Percentiles rank a stretch among this genome's conserved stretches.
These are phyloP conservation scores for Lodderomyces parapsilosis DNA, from an alignment of 1,139 yeast species.

Conservation along the genomic window DNA sequence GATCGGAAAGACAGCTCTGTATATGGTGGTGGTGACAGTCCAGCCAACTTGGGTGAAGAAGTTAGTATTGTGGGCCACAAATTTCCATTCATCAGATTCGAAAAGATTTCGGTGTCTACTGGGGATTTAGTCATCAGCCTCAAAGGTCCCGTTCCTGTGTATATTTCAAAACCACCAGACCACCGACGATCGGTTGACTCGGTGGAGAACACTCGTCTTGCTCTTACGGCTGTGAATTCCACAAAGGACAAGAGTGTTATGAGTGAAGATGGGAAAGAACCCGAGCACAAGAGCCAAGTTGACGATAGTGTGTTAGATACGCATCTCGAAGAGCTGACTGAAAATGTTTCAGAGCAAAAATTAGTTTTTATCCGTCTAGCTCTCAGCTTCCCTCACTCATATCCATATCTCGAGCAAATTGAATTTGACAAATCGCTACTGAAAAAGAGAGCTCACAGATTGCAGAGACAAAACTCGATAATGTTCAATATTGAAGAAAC, in stretches of 20 bases:
- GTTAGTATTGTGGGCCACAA: constrained; percentile 87
- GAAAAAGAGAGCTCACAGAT: constrained; percentile 21
- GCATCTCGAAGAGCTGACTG: constrained; percentile 12
- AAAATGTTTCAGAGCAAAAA: constrained; percentile 39
- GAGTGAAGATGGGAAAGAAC: constrained; percentile 10
- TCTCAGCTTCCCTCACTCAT: constrained; percentile 64
- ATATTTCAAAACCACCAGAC: not conserved
- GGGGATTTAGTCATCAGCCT: constrained; percentile 76
- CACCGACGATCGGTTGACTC: constrained; percentile 4
- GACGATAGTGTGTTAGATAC: constrained; percentile 6
- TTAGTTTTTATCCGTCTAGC: constrained; percentile 69
- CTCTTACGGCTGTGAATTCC: constrained; percentile 6
- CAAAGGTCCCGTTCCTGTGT: constrained; percentile 67
- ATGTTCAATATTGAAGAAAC: constrained; percentile 76
- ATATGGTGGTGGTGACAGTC: constrained; percentile 41
- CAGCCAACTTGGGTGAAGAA: constrained; percentile 83
- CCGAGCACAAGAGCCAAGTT: constrained; percentile 7
- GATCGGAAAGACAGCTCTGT: constrained; percentile 16
- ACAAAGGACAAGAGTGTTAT: constrained; percentile 8
- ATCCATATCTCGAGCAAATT: constrained; percentile 57
- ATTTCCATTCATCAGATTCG: constrained; percentile 84
- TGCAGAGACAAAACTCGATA: constrained; percentile 23
- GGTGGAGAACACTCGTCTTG: constrained; percentile 2
- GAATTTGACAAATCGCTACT: constrained; percentile 28
- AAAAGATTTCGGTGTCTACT: constrained; percentile 81